Percentiles rank a stretch among this genome's conserved stretches.
phyloP scores from a whole-genome alignment of 441 rosid species.

The Corymbia citriodora region DNA sequence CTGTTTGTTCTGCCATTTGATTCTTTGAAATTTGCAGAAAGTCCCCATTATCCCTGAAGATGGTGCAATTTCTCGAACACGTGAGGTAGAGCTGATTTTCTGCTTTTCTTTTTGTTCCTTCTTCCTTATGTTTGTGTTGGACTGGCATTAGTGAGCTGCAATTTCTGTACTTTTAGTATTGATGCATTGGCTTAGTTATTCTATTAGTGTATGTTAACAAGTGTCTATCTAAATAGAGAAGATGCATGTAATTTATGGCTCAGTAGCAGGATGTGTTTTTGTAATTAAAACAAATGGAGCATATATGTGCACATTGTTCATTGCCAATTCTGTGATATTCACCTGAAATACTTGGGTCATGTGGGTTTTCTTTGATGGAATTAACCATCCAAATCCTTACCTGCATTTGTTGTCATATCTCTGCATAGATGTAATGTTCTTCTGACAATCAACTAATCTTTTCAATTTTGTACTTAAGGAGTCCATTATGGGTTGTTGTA shows the following conservation, averaged over 20 bases:
- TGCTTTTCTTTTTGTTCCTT: not conserved
- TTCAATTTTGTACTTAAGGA: not conserved
- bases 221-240: not conserved
- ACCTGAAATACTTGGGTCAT: not conserved
- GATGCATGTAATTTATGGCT: not conserved
- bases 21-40: slow-evolving; percentile 45
- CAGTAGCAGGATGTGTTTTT: not conserved
- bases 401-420: not conserved
- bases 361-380: not conserved
- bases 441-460: not conserved
- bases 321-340: not conserved
- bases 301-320: not conserved
- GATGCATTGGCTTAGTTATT: not conserved
- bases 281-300: not conserved
- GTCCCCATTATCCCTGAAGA: slow-evolving; percentile 72
- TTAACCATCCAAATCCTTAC: not conserved
- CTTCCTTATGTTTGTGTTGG: not conserved
- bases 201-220: not conserved
- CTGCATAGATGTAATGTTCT: not conserved
- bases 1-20: not conserved
- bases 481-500: not conserved
- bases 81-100: slow-evolving; percentile 48
- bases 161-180: not conserved
- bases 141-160: not conserved
- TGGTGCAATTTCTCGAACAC: slow-evolving; percentile 59